Percentiles rank a stretch among this genome's conserved stretches.
phyloP scores from a whole-genome alignment of 805 yeast genomes.

The Candida sakaeoensis region DNA sequence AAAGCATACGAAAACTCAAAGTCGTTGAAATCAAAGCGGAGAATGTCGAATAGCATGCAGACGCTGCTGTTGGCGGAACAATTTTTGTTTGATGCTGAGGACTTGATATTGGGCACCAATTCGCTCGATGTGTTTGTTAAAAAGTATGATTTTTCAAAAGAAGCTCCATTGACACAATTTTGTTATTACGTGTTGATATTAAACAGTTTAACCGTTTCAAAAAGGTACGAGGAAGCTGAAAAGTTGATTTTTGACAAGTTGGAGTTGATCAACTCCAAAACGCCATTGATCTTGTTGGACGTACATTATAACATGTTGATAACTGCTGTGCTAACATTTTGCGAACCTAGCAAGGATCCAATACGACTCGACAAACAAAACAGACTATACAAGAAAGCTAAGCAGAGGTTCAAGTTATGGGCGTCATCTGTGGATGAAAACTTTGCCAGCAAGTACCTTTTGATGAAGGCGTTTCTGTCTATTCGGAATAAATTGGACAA shows the following conservation, averaged over 20 bases:
- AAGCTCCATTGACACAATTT: constrained; percentile 5
- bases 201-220: constrained; percentile 6
- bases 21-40: neutral
- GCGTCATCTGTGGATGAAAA: constrained; percentile 30
- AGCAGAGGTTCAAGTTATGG: constrained; percentile 29
- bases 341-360: neutral
- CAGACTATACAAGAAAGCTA: constrained; percentile 18
- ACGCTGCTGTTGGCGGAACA: neutral
- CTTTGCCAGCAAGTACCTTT: constrained; percentile 35
- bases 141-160: constrained; percentile 4
- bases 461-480: constrained; percentile 28
- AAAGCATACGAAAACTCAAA: constrained; percentile 4
- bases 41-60: neutral
- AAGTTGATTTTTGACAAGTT: constrained; percentile 13
- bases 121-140: neutral
- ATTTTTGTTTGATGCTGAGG: constrained; percentile 4
- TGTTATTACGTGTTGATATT: constrained; percentile 6
- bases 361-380: constrained; percentile 13
- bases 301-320: constrained; percentile 16
- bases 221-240: constrained; percentile 17
- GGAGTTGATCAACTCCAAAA: constrained; percentile 18
- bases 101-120: neutral
- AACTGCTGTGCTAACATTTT: constrained; percentile 2
- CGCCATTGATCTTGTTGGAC: constrained; percentile 21
- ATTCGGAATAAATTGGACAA: constrained; percentile 19